A percentile compares a stretch with the other conserved stretches of the same genome.
Evolutionary conservation across 371 early-diverging fungal genomes (phyloP).

Genomic region (Mortierella sp.): DNA sequence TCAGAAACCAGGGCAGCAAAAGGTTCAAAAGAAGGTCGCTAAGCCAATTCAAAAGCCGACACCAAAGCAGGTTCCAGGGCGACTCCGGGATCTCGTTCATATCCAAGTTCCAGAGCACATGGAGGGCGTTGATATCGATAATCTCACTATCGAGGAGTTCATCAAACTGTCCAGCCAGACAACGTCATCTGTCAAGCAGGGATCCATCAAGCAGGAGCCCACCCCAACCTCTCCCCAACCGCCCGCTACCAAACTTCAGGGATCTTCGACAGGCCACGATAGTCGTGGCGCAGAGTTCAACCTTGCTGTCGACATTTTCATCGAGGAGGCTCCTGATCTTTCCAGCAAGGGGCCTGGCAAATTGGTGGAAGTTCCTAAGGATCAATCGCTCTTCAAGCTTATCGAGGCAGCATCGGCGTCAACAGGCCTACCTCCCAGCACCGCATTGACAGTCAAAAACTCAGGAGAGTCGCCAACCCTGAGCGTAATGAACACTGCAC

Average conservation of each 20-base stretch:
- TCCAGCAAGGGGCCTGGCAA: not conserved
- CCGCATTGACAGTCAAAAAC: not conserved
- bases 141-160: slow-evolving; percentile 1
- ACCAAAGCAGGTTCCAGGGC: slow-evolving; percentile 4
- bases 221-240: not conserved
- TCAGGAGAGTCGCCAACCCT: not conserved
- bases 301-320: slow-evolving; percentile 1
- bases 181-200: not conserved
- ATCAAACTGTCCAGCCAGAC: slow-evolving; percentile 1
- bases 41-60: slow-evolving; percentile 1
- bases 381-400: slow-evolving; percentile 1
- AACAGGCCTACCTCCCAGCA: not conserved
- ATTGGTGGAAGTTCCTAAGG: not conserved
- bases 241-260: not conserved
- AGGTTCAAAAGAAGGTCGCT: not conserved
- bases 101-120: not conserved
- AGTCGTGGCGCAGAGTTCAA: not conserved
- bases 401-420: not conserved
- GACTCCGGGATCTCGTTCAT: not conserved
- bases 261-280: not conserved
- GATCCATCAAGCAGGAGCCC: not conserved
- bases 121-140: slow-evolving; percentile 1
- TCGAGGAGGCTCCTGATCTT: not conserved
- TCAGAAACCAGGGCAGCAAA: slow-evolving; percentile 2
- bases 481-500: slow-evolving; percentile 1